phyloP scores from a whole-genome alignment of 495 filamentous ascomycete genomes.

The Podospora conica region DNA sequence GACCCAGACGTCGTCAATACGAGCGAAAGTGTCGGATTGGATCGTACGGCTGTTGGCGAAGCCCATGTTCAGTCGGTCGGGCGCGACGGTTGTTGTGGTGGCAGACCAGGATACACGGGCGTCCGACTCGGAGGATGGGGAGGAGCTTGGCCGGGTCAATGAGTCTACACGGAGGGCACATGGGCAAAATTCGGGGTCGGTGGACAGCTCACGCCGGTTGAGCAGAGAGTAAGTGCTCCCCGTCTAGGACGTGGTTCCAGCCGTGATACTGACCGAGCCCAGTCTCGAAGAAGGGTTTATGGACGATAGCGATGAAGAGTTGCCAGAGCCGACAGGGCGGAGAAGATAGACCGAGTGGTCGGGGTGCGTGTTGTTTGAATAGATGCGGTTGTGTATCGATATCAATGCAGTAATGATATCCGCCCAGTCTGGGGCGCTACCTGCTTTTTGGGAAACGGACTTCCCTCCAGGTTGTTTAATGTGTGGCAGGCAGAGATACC shows the following conservation, averaged over 20 bases:
- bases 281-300: constrained; percentile 36
- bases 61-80: constrained; percentile 46
- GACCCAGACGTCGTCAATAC: constrained; percentile 53
- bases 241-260: neutral
- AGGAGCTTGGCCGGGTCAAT: constrained; percentile 58
- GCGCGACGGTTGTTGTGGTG: constrained; percentile 28
- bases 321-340: neutral
- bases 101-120: constrained; percentile 39
- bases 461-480: neutral
- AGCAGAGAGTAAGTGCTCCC: constrained; percentile 61
- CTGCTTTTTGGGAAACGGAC: neutral
- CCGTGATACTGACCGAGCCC: constrained; percentile 14
- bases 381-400: neutral
- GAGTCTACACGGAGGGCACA: constrained; percentile 64
- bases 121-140: constrained; percentile 48
- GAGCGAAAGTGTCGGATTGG: constrained; percentile 52
- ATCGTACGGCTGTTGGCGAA: constrained; percentile 52
- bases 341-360: constrained; percentile 13
- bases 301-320: constrained; percentile 32
- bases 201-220: constrained; percentile 51
- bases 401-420: neutral
- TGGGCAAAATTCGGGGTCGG: constrained; percentile 38
- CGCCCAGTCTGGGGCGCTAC: neutral
- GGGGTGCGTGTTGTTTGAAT: constrained; percentile 11
- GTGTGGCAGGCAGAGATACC: neutral